phyloP scores from a whole-genome alignment of 495 filamentous ascomycete species.

The Aspergillus saccharolyticus region DNA sequence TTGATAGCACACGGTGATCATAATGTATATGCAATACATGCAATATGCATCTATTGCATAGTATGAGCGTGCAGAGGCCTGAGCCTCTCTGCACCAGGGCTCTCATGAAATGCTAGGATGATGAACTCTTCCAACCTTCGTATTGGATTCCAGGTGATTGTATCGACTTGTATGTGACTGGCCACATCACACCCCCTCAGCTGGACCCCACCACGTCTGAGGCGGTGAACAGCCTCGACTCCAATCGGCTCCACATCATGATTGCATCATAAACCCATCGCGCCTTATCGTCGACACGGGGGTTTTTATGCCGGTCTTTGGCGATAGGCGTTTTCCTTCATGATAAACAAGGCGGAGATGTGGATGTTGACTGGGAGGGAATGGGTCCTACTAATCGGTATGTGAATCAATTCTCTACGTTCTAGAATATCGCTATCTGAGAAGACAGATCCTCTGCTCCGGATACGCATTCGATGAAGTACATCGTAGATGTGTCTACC shows the following conservation, averaged over 20 bases:
- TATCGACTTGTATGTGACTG: slow-evolving; percentile 17
- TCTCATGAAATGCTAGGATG: too few relatives aligned
- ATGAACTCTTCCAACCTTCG: too few relatives aligned
- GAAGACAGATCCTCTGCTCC: too few relatives aligned
- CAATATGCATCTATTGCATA: neutral
- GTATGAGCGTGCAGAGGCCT: neutral
- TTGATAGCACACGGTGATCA: too few relatives aligned
- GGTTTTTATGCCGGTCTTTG: neutral
- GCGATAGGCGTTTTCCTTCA: neutral
- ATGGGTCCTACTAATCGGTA: too few relatives aligned
- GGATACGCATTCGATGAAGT: too few relatives aligned
- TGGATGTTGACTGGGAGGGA: neutral
- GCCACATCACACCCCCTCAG: slow-evolving; percentile 17
- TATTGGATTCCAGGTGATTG: slow-evolving; percentile 8
- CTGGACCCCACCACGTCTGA: slow-evolving; percentile 14
- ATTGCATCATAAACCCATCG: slow-evolving; percentile 22
- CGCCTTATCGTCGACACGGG: neutral
- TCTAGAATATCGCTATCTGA: too few relatives aligned
- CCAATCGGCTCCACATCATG: slow-evolving; percentile 12
- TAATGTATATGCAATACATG: too few relatives aligned
- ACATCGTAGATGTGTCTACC: too few relatives aligned
- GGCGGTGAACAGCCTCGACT: slow-evolving; percentile 22
- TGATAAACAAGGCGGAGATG: neutral
- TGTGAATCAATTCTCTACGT: too few relatives aligned
- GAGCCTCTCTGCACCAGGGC: too few relatives aligned